phyloP scores from a whole-genome alignment of 179 eudicot genomes.

The Silene noctiflora region DNA sequence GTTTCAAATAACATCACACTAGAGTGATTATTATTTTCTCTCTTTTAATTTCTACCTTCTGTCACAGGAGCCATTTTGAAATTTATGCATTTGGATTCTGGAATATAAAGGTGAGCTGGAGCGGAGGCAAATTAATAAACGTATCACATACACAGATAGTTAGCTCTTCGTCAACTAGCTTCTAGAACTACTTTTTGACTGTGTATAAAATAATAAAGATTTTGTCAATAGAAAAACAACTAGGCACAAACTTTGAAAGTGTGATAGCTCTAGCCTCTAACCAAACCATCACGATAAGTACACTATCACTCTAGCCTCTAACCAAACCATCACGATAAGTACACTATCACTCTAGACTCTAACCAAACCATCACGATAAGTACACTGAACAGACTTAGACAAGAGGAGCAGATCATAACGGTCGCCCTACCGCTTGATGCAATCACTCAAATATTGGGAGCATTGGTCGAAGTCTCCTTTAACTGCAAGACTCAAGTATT shows the following conservation, averaged over 20 bases:
- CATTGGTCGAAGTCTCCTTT: neutral
- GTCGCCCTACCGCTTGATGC: neutral
- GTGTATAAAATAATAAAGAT: neutral
- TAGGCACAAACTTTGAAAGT: neutral
- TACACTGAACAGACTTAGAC: neutral
- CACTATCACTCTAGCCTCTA: no score
- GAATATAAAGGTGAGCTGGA: neutral
- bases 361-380: neutral
- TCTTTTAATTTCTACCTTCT: neutral
- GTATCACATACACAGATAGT: conserved; percentile 5
- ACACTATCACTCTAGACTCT: no score
- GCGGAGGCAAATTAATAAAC: neutral
- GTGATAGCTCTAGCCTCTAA: neutral
- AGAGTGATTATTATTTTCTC: neutral
- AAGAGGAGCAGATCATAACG: conserved; percentile 2
- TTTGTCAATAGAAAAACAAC: neutral
- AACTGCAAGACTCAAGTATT: neutral
- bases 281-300: neutral
- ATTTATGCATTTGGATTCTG: neutral
- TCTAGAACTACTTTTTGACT: neutral
- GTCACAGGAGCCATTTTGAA: neutral
- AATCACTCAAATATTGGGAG: neutral
- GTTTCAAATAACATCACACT: neutral
- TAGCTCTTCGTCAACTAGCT: neutral
- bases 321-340: no score